A percentile compares a stretch with the other conserved stretches of the same genome.
These are phyloP conservation scores for Pseudonectria foliicola DNA, from an alignment of 2,329 filamentous ascomycete species.

Conservation along the genomic window DNA sequence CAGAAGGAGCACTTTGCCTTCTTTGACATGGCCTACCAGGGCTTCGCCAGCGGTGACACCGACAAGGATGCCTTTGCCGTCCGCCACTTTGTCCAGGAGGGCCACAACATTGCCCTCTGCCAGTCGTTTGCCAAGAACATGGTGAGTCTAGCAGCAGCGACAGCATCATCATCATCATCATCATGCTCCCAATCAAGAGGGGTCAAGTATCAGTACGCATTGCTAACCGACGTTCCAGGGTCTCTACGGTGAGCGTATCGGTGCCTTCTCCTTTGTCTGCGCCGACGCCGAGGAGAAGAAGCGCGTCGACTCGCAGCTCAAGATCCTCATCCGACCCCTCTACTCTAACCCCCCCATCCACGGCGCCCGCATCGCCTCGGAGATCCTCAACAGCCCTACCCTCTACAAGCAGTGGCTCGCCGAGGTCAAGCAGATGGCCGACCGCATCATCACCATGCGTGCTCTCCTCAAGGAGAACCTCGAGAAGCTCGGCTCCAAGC, in stretches of 20 bases:
- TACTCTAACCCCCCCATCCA: slow-evolving; percentile 99
- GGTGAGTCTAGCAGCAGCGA: too few relatives aligned
- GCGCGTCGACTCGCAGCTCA: slow-evolving; percentile 93
- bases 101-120: slow-evolving; percentile 78
- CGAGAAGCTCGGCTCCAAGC: slow-evolving; percentile 88
- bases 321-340: slow-evolving; percentile 92
- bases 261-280: slow-evolving; percentile 89
- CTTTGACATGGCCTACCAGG: slow-evolving; percentile 99
- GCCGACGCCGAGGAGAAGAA: slow-evolving; percentile 85
- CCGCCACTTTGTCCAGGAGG: slow-evolving; percentile 86
- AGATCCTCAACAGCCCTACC: slow-evolving; percentile 78
- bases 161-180: too few relatives aligned
- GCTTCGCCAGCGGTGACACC: slow-evolving; percentile 88
- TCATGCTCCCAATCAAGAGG: too few relatives aligned
- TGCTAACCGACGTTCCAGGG: slow-evolving; percentile 48
- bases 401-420: slow-evolving; percentile 91
- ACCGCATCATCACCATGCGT: slow-evolving; percentile 98
- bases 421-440: slow-evolving; percentile 98
- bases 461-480: slow-evolving; percentile 90
- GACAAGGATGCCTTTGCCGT: slow-evolving; percentile 91
- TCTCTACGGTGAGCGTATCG: slow-evolving; percentile 96
- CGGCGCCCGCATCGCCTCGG: slow-evolving; percentile 86
- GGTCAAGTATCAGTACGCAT: too few relatives aligned
- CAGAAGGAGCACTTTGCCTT: slow-evolving; percentile 83
- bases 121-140: slow-evolving; percentile 99